Base-by-base conservation (phyloP, 2,329 filamentous ascomycete species). In the Orbilia oligospora region DNA sequence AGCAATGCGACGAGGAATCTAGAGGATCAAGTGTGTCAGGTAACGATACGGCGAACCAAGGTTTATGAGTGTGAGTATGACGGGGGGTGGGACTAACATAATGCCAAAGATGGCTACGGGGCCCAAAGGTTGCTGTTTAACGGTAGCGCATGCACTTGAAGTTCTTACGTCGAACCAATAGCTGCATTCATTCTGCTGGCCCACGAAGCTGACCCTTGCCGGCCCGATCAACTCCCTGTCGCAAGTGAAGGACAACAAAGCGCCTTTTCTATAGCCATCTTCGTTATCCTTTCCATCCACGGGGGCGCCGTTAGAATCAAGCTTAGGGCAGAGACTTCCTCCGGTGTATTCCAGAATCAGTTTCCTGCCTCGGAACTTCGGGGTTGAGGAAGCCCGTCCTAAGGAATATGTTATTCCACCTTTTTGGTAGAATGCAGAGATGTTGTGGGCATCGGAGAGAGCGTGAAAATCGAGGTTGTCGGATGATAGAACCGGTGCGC, bases 101-200 rank as follows among this genome's bases (percentile, higher is more conserved):
- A 98, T 91, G 78, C 92, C 92, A 83, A 99, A 99, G 12, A 99
- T 88, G 84, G 86, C 93, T 85, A 84, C 92, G 83, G 84, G 96
- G 86, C 83, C 92, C 85, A 87, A 91, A 86, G 85, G 91, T 58
- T 87, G 86, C 78, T 87, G 87, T 71, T 89, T 88, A 27, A 90
- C 87, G 86, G 87, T 94, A 85, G 85, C 93, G 87, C 96, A 99
- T 10, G 94, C 95, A 81, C 93, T 92, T 55, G 89, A 88, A 24
- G 93, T 96, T 80, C 95, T 92, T 63, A 94, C 91, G 84, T 98
- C 94, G 86, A 99, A 99, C 85, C 97, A 92, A 85, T 98, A 99
- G 33, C 93, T 90, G 87, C 96, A 99, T 77, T 97, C 91, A 83
- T 98, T 94, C 48, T 93, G 91, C 79, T 94, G 91, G 76, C 92